Conservation (phyloP, 2,329 filamentous ascomycete genomes). For the Alternaria sp. region DNA sequence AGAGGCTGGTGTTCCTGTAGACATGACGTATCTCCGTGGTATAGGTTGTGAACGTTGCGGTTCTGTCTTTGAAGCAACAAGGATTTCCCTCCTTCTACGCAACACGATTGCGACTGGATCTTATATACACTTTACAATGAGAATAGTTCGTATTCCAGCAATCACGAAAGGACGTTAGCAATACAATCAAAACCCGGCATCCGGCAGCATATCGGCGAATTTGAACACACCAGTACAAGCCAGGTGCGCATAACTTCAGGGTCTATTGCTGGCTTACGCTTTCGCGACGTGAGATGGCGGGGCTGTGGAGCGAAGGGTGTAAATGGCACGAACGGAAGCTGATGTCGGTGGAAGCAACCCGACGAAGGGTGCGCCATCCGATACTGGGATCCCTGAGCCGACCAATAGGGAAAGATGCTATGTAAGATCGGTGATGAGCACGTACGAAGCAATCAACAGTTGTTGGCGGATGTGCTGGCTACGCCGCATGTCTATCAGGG, state of each 20-base stretch:
- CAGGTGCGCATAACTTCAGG: not conserved
- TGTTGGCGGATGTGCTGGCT: not conserved
- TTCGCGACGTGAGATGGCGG: slow-evolving; percentile 15
- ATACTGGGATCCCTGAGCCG: slow-evolving; percentile 4
- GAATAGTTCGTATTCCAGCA: not conserved
- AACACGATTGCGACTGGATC: not conserved
- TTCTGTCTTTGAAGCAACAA: not conserved
- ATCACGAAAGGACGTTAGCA: slow-evolving; percentile 1
- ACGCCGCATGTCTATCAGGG: not conserved
- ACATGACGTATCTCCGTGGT: not conserved
- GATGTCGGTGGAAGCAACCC: slow-evolving; percentile 16
- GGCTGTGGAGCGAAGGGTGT: slow-evolving; percentile 20
- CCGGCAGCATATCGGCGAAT: slow-evolving; percentile 10
- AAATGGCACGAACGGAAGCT: slow-evolving; percentile 23
- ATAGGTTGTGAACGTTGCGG: not conserved
- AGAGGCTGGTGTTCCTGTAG: not conserved
- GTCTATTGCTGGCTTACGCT: not conserved
- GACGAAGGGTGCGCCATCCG: slow-evolving; percentile 29
- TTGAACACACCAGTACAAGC: slow-evolving; percentile 4
- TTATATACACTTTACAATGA: not conserved
- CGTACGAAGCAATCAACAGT: not conserved
- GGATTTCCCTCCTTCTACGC: not conserved
- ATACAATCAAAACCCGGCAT: slow-evolving; percentile 1
- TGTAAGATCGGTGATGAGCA: not conserved
- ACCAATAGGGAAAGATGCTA: slow-evolving; percentile 15